Evolutionary conservation across 305 asterid species (phyloP), one percentile per base, ranked within the genome.

Genomic region (Fraxinus ornus): DNA sequence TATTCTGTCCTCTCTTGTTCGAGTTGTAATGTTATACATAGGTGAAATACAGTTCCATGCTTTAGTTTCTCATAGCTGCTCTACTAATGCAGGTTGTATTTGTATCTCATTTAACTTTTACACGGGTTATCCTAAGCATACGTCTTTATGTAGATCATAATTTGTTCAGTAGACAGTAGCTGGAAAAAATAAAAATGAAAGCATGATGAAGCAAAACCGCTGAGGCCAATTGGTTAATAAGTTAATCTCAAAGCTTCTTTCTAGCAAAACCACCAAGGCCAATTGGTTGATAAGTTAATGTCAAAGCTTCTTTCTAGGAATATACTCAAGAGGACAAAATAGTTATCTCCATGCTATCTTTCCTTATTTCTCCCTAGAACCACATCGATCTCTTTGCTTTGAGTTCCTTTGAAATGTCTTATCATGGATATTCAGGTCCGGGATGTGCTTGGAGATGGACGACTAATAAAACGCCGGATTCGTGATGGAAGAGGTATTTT

Each of bases 361-460:
- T 77, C 62, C 19, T 36, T 83, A 35, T 49, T 81, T 72, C 22
- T 52, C 22, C 22, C 26, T 3, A 37, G 35, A 7, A 71, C 77
- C 62, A 52, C 41, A 9, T 52, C 57, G 74, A 32, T 55, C 30
- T 79, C 15, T 66, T 70, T 17, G 19, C 76, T 82, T 75, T 68
- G 66, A 77, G 75, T 80, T 75, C 80, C 60, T 57, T 41, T 72
- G 81, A 71, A 81, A 80, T 79, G 60, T 60, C 57, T 79, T 79
- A 22, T 57, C 80, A 39, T 81, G 64, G 47, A 85, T 81, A 78
- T 73, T 19, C 90, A 96, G 99, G 99, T 96, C 57, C 95, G 98
- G 0, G 98, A 94, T 87, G 98, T 96, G 87, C 97, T 96, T 82
- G 99, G 99, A 28, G 99, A 96, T 90, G 99, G 99, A 78, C 97